Base-by-base conservation (phyloP, 2,329 filamentous ascomycete species). In the Stagonosporopsis chrysanthemi region DNA sequence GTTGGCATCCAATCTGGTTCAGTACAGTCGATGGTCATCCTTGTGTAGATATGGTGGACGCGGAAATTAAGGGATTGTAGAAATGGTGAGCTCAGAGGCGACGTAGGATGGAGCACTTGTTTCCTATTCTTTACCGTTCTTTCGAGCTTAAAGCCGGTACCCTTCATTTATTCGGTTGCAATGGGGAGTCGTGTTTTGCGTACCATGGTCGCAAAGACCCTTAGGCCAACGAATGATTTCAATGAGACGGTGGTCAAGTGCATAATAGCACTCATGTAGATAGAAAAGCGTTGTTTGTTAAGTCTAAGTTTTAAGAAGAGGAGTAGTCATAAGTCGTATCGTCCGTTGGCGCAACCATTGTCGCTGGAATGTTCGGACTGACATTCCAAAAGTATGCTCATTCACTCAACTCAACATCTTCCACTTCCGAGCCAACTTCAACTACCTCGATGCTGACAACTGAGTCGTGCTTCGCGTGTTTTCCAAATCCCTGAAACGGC, bases 391-490 rank as follows among this genome's bases (percentile, higher is more conserved):
- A 5, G 12, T 4, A 6, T 14, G 26, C 54, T 57, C 31, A 58
- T 15, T 58, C 55, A 23, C 41, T 47, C 45, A 58, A n/a, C 11
- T 58, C 40, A 6, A 45, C 45, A 15, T 50, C 50, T 35, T 58
- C 55, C 12, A 50, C 40, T 26, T 58, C 55, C 7, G 45, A 50
- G 6, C 45, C 46, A 28, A 61, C 24, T 26, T 55, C 58, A 31
- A 58, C 17, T 2, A 55, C 55, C 11, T 43, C 41, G 4, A 61
- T 31, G 11, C 48, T 52, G 17, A 52, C n/a, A 1, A 61, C 55
- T 23, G 59, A 61, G 36, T 61, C 59, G 41, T 61, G 51, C 31
- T 45, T 61, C 9, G 43, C n/a, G 41, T 59, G 56, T 22, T 40
- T 59, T 2, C 40, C 49, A 28, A 55, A 49, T 9, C 48, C 41